Evolutionary conservation across 768 basidiomycete species (phyloP), one percentile per base, ranked within the genome.

Genomic region (Boletus reticuloceps): DNA sequence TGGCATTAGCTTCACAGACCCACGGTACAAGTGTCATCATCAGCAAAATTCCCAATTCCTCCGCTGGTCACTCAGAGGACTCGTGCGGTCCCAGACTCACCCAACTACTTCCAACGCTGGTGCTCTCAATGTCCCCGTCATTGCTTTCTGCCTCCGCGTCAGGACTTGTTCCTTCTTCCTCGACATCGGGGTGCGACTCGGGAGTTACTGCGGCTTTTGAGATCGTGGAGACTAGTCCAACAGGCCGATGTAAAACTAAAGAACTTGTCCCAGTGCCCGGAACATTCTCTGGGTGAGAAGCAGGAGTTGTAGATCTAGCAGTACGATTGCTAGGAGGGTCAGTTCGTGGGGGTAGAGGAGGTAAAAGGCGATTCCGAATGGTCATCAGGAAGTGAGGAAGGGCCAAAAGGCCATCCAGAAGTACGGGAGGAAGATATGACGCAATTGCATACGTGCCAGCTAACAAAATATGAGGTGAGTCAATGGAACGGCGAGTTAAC

Each of bases 121-220:
- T 72, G 13, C 61, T 69, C 55, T 79, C 83, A 3, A 79, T 75
- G 54, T 81, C 82, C 3, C 78, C 79, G 13, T 75, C 72, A 59
- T 82, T 84, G 61, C 85, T 85, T 69, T 89, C 88, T 12, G 81
- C 76, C 54, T 90, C 89, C 7, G 81, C 80, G 50, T 90, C 88
- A 1, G 86, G 88, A 42, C 74, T 77, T 19, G 75, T 72, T 51
- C 84, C 88, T 19, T 63, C 60, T 47, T 64, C 64, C 2, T 57
- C 50, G 14, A 51, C 55, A 43, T 61, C 47, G 13, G 56, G 42
- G 36, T 54, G 55, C 34, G 47, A 40, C 16, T 61, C 65, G 22
- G 55, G n/a, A 29, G 25, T 36, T 9, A 13, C 32, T 42, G 52
- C 12, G 1, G 72, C 63, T 36, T 27, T 47, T 20, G 58, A 42